These are phyloP conservation scores for Trifolium dubium DNA, from an alignment of 306 rosid genomes.

Conservation along the genomic window DNA sequence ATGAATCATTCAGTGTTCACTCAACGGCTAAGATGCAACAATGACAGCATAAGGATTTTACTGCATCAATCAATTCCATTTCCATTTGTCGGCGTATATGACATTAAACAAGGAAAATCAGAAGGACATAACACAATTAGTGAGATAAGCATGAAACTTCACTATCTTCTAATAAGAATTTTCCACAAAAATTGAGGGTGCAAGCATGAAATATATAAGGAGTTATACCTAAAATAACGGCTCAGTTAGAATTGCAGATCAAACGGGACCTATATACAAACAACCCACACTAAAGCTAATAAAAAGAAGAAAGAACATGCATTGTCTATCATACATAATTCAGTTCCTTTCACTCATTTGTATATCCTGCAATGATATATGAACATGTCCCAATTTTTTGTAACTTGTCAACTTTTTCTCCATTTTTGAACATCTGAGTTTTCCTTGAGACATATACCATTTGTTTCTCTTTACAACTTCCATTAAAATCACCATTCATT, in stretches of 20 bases:
- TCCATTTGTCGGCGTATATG: neutral
- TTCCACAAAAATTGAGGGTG: neutral
- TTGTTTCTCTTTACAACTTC: conserved; percentile 32
- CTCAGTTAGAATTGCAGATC: conserved; percentile 23
- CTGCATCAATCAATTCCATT: neutral
- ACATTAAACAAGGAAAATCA: neutral
- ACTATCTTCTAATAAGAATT: neutral
- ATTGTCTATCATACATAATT: conserved; percentile 33
- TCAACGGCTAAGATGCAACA: neutral
- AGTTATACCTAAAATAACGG: conserved; percentile 14
- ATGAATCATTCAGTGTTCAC: neutral
- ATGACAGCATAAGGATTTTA: neutral
- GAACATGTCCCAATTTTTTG: conserved; percentile 34
- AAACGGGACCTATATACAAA: neutral
- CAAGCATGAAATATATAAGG: conserved; percentile 13
- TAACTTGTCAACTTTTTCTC: conserved; percentile 29
- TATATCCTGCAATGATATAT: conserved; percentile 17
- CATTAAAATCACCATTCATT: conserved; percentile 30
- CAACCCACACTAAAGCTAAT: conserved; percentile 27
- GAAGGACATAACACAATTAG: neutral
- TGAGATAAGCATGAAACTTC: neutral
- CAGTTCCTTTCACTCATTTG: conserved; percentile 31
- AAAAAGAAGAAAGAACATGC: conserved; percentile 33
- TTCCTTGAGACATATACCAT: conserved; percentile 38
- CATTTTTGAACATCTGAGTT: conserved; percentile 27